These are phyloP conservation scores for Diaporthe sp. DNA, from an alignment of 2,329 filamentous ascomycete genomes.

Conservation along the genomic window DNA sequence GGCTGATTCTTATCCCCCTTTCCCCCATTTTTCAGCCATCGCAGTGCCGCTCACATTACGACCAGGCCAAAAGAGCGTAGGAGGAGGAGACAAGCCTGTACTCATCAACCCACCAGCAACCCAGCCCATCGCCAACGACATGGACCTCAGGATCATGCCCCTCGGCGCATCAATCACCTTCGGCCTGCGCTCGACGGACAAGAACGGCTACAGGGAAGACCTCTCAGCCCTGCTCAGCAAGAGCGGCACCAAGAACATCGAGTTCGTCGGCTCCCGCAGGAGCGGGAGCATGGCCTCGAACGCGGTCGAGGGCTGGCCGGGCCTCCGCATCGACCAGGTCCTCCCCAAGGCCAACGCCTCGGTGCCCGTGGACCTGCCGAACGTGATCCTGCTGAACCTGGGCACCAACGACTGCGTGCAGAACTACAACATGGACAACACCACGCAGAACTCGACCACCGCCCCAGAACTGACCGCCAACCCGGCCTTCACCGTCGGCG, in stretches of 20 bases:
- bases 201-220: slow-evolving; percentile 55
- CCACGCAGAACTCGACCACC: not conserved
- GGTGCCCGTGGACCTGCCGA: slow-evolving; percentile 51
- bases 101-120: slow-evolving; percentile 26
- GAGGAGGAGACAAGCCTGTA: not conserved
- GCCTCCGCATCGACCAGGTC: slow-evolving; percentile 55
- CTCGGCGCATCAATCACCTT: slow-evolving; percentile 59
- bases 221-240: slow-evolving; percentile 49
- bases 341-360: slow-evolving; percentile 48
- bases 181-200: slow-evolving; percentile 51
- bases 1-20: not conserved
- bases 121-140: slow-evolving; percentile 40
- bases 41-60: slow-evolving; percentile 30
- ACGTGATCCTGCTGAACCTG: slow-evolving; percentile 56
- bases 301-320: slow-evolving; percentile 60
- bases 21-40: slow-evolving; percentile 29
- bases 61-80: not conserved
- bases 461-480: slow-evolving; percentile 30
- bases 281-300: slow-evolving; percentile 55
- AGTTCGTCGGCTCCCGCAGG: slow-evolving; percentile 57
- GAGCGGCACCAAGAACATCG: slow-evolving; percentile 49
- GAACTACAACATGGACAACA: slow-evolving; percentile 45
- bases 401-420: slow-evolving; percentile 59
- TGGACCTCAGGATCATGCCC: slow-evolving; percentile 57
- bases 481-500: slow-evolving; percentile 41